Percentiles rank a stretch among this genome's conserved stretches.
phyloP scores from a whole-genome alignment of 1,284 basidiomycete species.

The Leucoagaricus sp. region DNA sequence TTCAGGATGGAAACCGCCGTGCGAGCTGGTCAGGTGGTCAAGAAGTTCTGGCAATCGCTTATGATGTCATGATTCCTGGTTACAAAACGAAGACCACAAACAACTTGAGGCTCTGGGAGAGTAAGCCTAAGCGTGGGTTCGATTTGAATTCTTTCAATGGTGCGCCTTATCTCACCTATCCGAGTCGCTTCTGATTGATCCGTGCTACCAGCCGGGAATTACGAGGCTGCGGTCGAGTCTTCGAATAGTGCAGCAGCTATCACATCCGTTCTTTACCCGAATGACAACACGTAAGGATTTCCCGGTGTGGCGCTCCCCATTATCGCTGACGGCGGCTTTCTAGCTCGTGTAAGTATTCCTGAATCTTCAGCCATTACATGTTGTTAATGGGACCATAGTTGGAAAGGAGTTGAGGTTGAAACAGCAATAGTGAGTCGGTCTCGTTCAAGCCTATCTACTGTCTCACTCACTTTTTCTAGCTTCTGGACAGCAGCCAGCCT shows the following conservation, averaged over 20 bases:
- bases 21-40: constrained; percentile 87
- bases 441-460: not conserved
- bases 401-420: constrained; percentile 92
- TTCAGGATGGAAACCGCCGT: constrained; percentile 58
- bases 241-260: constrained; percentile 90
- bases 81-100: constrained; percentile 79
- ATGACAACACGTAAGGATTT: constrained; percentile 73
- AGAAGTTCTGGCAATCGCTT: constrained; percentile 88
- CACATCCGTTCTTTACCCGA: constrained; percentile 87
- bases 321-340: not conserved
- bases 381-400: constrained; percentile 41
- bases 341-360: constrained; percentile 37
- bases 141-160: constrained; percentile 92
- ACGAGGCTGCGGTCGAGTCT: constrained; percentile 82
- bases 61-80: constrained; percentile 91
- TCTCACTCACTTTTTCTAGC: constrained; percentile 26
- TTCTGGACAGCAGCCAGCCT: constrained; percentile 89
- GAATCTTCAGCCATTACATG: not conserved
- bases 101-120: constrained; percentile 80
- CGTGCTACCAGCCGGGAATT: constrained; percentile 71
- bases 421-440: constrained; percentile 73
- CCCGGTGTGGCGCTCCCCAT: not conserved
- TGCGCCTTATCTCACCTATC: constrained; percentile 27
- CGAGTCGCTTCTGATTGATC: not conserved
- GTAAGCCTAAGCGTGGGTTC: constrained; percentile 89